phyloP scores from a whole-genome alignment of 768 basidiomycete species.

The Filobasidium floriforme region DNA sequence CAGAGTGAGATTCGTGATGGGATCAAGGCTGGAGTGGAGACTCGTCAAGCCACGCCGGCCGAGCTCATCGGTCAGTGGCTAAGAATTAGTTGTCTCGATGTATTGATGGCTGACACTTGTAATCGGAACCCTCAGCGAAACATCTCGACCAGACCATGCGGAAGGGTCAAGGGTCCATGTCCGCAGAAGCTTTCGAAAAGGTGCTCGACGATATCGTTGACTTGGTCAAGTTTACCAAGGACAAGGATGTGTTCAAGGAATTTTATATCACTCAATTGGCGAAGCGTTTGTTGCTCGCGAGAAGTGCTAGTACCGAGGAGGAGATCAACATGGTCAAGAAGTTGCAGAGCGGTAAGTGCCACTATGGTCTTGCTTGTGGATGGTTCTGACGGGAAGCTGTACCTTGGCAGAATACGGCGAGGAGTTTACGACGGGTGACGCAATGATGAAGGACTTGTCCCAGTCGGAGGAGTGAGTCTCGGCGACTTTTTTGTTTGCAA shows the following conservation, averaged over 20 bases:
- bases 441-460: slow-evolving; percentile 88
- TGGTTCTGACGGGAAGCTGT: too few relatives aligned
- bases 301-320: slow-evolving; percentile 77
- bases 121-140: slow-evolving; percentile 53
- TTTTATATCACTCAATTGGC: slow-evolving; percentile 84
- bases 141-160: slow-evolving; percentile 81
- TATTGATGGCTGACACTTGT: neutral
- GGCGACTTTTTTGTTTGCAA: slow-evolving; percentile 19
- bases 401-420: slow-evolving; percentile 83
- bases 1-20: slow-evolving; percentile 36
- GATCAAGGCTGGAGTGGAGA: slow-evolving; percentile 40
- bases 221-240: slow-evolving; percentile 74
- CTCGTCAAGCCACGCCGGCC: slow-evolving; percentile 42
- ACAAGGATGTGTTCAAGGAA: slow-evolving; percentile 87
- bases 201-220: slow-evolving; percentile 61
- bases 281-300: slow-evolving; percentile 75
- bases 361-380: neutral
- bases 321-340: slow-evolving; percentile 77
- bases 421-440: slow-evolving; percentile 85
- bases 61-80: slow-evolving; percentile 41
- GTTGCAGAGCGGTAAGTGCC: slow-evolving; percentile 65
- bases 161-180: slow-evolving; percentile 65
- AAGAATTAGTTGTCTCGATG: neutral
- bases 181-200: slow-evolving; percentile 58
- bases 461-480: slow-evolving; percentile 43